Base-by-base conservation (phyloP, 148 eudicot genomes). In the Cornus suecica region DNA sequence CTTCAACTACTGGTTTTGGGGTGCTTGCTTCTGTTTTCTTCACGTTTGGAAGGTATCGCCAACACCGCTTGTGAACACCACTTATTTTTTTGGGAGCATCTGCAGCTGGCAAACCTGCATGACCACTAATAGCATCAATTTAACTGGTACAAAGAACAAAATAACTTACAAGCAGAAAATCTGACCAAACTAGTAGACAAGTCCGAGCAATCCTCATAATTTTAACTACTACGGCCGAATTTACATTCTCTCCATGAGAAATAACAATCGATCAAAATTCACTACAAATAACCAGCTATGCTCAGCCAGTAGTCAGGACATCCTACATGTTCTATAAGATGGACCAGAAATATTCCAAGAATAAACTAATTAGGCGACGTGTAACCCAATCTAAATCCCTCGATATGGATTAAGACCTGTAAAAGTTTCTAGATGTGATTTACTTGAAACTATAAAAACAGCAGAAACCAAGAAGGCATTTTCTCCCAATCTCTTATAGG, bases 21-120 rank as follows among this genome's bases (percentile, higher is more conserved):
- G 81, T 66, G 54, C 74, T 65, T 74, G 81, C 78, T 68, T 78
- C 82, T 31, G 28, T 71, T 80, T 78, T 83, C 54, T 74, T 75
- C 6, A 77, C 82, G 73, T 78, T 69, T 23, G 80, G 76, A 66
- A 92, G 75, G 78, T 88, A 92, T 73, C 71, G 85, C 94, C 97
- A 92, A 76, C 97, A 90, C 26, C 94, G 89, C 83, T 92, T 92
- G 81, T 92, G 89, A 71, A 92, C 97, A 34, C 97, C 91, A 26
- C 97, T 90, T 11, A 92, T 92, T 79, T 88, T 92, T 86, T 90
- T 92, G 32, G 92, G 86, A 66, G 90, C 86, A 69, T 83, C 83
- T 62, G 82, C 86, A 82, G 85, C 85, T 23, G 86, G 90, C 31
- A 81, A 22, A 34, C 97, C 97, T 92, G 83, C 81, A 79, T 30